These are phyloP conservation scores for Quercus tomentella DNA, from an alignment of 331 rosid genomes.

Conservation along the genomic window DNA sequence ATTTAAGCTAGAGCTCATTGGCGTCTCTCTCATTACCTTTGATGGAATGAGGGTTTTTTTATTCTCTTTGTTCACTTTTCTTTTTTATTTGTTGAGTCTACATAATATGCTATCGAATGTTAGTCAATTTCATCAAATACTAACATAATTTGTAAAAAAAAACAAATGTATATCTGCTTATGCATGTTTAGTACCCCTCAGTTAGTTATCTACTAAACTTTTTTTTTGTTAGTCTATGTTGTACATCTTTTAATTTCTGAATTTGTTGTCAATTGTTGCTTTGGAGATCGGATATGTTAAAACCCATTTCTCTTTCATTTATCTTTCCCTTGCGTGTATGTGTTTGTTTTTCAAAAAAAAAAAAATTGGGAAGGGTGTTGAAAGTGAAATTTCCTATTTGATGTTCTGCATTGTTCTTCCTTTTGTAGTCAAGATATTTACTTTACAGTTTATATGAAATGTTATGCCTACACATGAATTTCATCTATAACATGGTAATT, in stretches of 20 bases:
- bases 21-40: not conserved
- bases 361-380: too few relatives aligned
- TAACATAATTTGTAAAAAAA: not conserved
- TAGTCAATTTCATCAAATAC: not conserved
- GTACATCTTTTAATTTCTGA: not conserved
- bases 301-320: conserved; percentile 8
- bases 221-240: not conserved
- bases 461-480: too few relatives aligned
- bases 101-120: not conserved
- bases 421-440: too few relatives aligned
- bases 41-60: not conserved
- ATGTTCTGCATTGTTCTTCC: too few relatives aligned
- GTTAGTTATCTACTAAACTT: not conserved
- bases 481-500: too few relatives aligned
- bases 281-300: not conserved
- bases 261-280: not conserved
- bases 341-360: too few relatives aligned
- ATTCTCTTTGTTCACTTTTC: not conserved
- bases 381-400: too few relatives aligned
- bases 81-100: not conserved
- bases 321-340: too few relatives aligned
- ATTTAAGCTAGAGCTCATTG: too few relatives aligned
- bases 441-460: too few relatives aligned
- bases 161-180: not conserved
- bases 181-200: not conserved